Base-by-base conservation (phyloP, 2,329 filamentous ascomycete genomes). In the Talaromyces piceae region DNA sequence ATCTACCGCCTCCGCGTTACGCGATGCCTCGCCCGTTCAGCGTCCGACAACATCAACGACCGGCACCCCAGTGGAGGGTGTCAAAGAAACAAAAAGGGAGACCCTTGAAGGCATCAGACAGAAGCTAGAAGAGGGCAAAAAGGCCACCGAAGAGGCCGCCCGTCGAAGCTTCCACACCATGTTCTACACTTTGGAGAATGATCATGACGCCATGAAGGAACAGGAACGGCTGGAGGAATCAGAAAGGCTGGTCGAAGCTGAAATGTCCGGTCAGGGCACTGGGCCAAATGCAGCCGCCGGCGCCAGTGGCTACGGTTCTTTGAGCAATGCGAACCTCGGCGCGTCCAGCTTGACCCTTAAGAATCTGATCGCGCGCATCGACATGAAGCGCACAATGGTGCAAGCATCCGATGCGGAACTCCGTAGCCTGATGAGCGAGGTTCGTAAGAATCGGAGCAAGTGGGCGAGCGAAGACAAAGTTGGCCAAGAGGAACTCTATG, bases 391-490 rank as follows among this genome's bases (percentile, higher is more conserved):
- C 63, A 85, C 89, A 58, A 83, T 88, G 73, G 91, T 98, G 48
- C 82, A 84, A 66, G 91, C 93, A 16, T 95, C 91, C 1, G 93
- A 98, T 72, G 87, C 90, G 22, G 91, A 98, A 65, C 76, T 98
- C 54, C 83, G 93, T 54, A 88, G 86, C 46, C 74, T 98, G 53
- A 95, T 98, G 80, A 96, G 93, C 61, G 93, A 98, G 69, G 93
- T 98, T 16, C 83, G 93, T 57, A 98, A 97, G 70, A 97, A 97
- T 61, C 80, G 93, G 62, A 97, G 91, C 70, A 98, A 98, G 72
- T 98, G 93, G 93, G 91, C 93, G 3, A 97, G 87, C 67, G 93
- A 97, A 69, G 93, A 98, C 61, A 93, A 94, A 59, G 86, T 98
- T 55, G 91, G 93, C 54, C 93, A 98, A 70, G 93, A 98, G 69